Evolutionary conservation across 2,329 filamentous ascomycete genomes (phyloP), one percentile per base, ranked within the genome.

Genomic region (Arthroderma uncinatum): DNA sequence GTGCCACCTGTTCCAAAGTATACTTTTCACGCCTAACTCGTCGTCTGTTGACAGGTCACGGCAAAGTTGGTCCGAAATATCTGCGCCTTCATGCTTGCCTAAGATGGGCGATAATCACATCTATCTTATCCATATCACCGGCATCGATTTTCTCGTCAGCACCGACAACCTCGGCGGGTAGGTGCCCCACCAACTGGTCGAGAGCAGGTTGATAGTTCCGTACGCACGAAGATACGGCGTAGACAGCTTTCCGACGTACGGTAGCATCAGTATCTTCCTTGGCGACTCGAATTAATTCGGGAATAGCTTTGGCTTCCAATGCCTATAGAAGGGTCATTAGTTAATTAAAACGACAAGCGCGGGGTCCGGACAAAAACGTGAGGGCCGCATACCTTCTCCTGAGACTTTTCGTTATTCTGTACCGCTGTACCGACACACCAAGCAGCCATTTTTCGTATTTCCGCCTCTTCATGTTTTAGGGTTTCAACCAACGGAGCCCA

Each of bases 391-490:
- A 79, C 77, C 66, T 82, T 82, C 74, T 93, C 88, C 74, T 98
- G 93, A 54, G 82, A 84, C 69, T 85, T 86, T 64, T 81, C 79
- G 72, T 98, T 97, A 76, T 98, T 98, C 78, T 97, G 91, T 59
- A 98, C 93, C 8, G 93, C 92, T 4, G 91, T 96, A 54, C 89
- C 89, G 58, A 93, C 77, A 74, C 90, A 96, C 88, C 89, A 95
- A n/a, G 90, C 90, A 2, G 92, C 91, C 81, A 89, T 90, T 65
- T 79, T 83, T 62, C 91, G 79, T 66, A 95, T 76, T 61, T 93
- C 87, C 4, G 78, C 69, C 67, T 93, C 85, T 9, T 80, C 77
- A 65, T 84, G 79, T 53, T 78, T 76, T 12, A 98, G 77, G 5
- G 96, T 78, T 39, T 76, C 71, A 4, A 96, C 78, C 39, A 98